A percentile compares a stretch with the other conserved stretches of the same genome.
Evolutionary conservation across 192 early-diverging fungal species (phyloP).

Genomic region (Coemansia sp.): DNA sequence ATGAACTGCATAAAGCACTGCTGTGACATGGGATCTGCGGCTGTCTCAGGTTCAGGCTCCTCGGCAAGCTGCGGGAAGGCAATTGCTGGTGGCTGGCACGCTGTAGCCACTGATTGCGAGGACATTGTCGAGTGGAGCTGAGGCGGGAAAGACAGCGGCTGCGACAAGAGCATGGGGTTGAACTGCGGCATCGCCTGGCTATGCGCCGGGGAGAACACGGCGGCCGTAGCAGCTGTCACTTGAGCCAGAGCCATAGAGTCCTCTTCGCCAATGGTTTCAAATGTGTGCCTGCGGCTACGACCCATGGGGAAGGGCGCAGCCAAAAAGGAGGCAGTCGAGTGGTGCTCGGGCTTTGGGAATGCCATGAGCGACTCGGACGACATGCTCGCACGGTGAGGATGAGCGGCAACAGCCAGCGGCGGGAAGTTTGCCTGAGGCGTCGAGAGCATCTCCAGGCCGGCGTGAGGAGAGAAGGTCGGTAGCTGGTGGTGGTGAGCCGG

Average conservation of each 20-base stretch:
- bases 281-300: constrained; percentile 37
- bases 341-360: constrained; percentile 12
- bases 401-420: constrained; percentile 3
- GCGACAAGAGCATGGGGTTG: constrained; percentile 49
- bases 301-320: constrained; percentile 14
- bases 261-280: constrained; percentile 53
- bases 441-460: constrained; percentile 2
- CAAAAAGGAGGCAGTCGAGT: background rate
- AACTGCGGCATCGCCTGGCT: constrained; percentile 18
- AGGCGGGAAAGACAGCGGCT: constrained; percentile 45
- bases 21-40: constrained; percentile 28
- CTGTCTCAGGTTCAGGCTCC: constrained; percentile 17
- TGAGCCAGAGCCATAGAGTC: constrained; percentile 31
- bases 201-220: constrained; percentile 11
- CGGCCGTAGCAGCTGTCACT: background rate
- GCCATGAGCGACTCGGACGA: constrained; percentile 34
- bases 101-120: background rate
- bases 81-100: constrained; percentile 10
- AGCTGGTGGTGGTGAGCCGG: constrained; percentile 9
- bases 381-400: constrained; percentile 21
- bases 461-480: background rate
- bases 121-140: constrained; percentile 16
- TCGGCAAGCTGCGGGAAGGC: constrained; percentile 50
- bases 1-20: constrained; percentile 55
- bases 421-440: constrained; percentile 3